phyloP scores from a whole-genome alignment of 352 stramenopile genomes.

The Phytophthora podocarpi region DNA sequence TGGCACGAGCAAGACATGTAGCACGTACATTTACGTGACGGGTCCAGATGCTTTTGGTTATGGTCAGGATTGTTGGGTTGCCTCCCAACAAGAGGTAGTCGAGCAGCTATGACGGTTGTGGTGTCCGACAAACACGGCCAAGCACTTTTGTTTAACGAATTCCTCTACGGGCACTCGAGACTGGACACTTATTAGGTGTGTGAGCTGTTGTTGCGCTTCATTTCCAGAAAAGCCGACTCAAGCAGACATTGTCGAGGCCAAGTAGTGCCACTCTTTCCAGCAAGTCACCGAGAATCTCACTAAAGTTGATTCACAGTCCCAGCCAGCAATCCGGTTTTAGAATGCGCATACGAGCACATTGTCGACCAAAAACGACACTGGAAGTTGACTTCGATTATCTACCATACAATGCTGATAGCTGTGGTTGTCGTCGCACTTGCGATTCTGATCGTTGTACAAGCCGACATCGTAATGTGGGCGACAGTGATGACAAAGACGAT shows the following conservation, averaged over 20 bases:
- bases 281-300: neutral
- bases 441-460: neutral
- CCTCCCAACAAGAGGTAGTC: slow-evolving; percentile 1
- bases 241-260: neutral
- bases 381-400: neutral
- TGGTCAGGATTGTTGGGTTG: neutral
- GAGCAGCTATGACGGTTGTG: neutral
- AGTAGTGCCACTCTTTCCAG: neutral
- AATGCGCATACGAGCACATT: neutral
- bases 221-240: neutral
- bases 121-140: too few species aligned
- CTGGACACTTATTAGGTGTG: too few species aligned
- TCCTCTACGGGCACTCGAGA: too few species aligned
- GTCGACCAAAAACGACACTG: neutral
- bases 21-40: too few species aligned
- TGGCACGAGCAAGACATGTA: too few species aligned
- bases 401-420: neutral
- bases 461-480: slow-evolving; percentile 1
- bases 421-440: neutral
- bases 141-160: too few species aligned
- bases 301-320: slow-evolving; percentile 1
- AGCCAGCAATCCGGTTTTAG: neutral
- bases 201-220: slow-evolving; percentile 1
- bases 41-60: neutral
- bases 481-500: neutral